A percentile compares a stretch with the other conserved stretches of the same genome.
Evolutionary conservation across 2,329 filamentous ascomycete genomes (phyloP).

Genomic region (Sordariomycetes sp.): DNA sequence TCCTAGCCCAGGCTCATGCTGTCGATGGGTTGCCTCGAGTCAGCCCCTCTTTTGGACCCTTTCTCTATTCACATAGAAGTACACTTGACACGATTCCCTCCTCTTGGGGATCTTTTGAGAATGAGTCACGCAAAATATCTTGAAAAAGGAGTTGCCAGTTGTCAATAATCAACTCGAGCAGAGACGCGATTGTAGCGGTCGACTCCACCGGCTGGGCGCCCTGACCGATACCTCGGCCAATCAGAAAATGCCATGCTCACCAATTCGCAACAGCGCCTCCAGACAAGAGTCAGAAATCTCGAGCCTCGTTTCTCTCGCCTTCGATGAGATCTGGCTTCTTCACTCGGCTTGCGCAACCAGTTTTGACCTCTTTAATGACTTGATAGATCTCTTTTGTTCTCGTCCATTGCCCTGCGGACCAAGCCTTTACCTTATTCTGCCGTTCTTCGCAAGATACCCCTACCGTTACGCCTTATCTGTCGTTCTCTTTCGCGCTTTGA

Average conservation of each 20-base stretch:
- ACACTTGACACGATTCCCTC: too few species aligned
- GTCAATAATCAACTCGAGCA: too few species aligned
- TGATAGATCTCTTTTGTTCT: neutral
- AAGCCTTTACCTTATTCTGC: neutral
- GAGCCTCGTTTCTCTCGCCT: slow-evolving; percentile 1
- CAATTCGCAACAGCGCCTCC: neutral
- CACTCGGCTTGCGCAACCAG: neutral
- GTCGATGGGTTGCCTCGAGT: too few species aligned
- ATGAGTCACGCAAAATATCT: too few species aligned
- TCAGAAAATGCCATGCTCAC: slow-evolving; percentile 1
- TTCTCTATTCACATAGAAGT: too few species aligned
- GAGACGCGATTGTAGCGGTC: too few species aligned
- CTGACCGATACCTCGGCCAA: neutral
- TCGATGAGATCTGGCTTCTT: slow-evolving; percentile 5
- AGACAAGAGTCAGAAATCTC: too few species aligned
- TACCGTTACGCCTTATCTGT: neutral
- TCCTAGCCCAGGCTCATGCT: too few species aligned
- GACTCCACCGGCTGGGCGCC: neutral
- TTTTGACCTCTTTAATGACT: neutral
- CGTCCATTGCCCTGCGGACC: neutral
- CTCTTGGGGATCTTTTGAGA: too few species aligned
- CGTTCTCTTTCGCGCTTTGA: neutral
- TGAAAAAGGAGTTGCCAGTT: too few species aligned
- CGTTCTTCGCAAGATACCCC: neutral
- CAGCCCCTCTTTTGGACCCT: too few species aligned